Conservation (phyloP, 2,329 filamentous ascomycete species). For the Pseudogymnoascus sp. region DNA sequence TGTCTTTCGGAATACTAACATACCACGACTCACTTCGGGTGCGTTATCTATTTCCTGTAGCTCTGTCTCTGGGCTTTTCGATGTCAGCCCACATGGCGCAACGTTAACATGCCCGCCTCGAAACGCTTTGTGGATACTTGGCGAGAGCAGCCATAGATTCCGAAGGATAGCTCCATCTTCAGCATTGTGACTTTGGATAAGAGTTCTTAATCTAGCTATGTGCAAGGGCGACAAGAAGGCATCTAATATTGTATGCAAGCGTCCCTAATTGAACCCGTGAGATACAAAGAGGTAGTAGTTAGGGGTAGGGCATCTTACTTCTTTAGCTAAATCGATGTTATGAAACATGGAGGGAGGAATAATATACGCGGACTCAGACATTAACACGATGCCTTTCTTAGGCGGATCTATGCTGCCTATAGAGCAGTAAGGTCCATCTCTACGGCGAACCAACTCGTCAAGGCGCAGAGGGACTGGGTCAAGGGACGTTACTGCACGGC, state of each 20-base stretch:
- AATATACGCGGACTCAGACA: not conserved
- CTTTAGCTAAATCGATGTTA: not conserved
- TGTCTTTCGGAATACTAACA: not conserved
- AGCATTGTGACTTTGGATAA: not conserved
- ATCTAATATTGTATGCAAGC: not conserved
- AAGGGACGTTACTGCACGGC: not conserved
- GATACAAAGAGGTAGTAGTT: not conserved
- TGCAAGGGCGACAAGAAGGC: not conserved
- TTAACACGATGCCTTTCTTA: not conserved
- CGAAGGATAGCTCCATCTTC: not conserved
- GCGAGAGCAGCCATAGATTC: not conserved
- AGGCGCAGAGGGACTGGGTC: not conserved
- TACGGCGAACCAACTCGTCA: not conserved
- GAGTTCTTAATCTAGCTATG: not conserved
- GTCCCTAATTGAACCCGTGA: not conserved
- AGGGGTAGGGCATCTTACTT: not conserved
- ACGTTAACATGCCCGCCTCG: not conserved
- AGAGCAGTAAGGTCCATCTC: not conserved
- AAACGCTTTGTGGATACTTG: not conserved
- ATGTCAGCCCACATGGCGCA: not conserved
- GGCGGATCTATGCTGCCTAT: not conserved
- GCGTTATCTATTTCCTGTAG: not conserved
- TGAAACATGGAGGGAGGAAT: not conserved
- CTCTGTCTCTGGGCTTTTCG: not conserved
- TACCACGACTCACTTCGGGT: not conserved